Percentiles rank a stretch among this genome's conserved stretches.
Evolutionary conservation across 106 monocot species (phyloP).

Genomic region (Dioscorea alata): DNA sequence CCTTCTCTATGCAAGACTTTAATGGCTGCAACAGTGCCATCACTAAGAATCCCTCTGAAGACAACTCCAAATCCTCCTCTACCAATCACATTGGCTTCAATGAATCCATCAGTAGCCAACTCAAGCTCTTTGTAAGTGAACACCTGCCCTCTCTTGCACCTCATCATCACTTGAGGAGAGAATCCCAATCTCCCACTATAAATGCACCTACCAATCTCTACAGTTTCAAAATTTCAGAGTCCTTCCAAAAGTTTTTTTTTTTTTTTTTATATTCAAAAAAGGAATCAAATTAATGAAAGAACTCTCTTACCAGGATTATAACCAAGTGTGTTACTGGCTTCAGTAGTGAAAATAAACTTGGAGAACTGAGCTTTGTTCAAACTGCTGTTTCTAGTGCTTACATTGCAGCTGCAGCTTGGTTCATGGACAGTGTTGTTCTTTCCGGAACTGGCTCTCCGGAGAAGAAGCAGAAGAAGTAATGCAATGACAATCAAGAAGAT

Average conservation of each 20-base stretch:
- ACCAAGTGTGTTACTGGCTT: background rate
- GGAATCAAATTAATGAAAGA: background rate
- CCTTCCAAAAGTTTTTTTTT: too few species aligned
- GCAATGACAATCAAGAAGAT: background rate
- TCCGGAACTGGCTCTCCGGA: background rate
- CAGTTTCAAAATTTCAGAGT: background rate
- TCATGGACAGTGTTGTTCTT: background rate
- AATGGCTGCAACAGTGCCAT: conserved; percentile 66
- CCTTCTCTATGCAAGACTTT: conserved; percentile 65
- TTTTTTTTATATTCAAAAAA: background rate
- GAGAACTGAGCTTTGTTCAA: conserved; percentile 6
- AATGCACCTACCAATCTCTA: conserved; percentile 46
- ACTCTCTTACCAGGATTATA: conserved; percentile 17
- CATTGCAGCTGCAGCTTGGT: conserved; percentile 2
- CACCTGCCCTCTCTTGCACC: conserved; percentile 53
- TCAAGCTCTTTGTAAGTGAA: conserved; percentile 92
- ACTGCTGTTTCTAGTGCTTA: conserved; percentile 10
- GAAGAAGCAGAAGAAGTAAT: conserved; percentile 2
- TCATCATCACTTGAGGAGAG: conserved; percentile 7
- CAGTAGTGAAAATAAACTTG: background rate
- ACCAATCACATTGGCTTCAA: conserved; percentile 55
- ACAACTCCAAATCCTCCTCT: conserved; percentile 61
- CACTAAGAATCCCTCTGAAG: conserved; percentile 47
- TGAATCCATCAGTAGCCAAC: conserved; percentile 66
- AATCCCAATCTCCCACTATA: conserved; percentile 32